phyloP scores from a whole-genome alignment of 2,329 filamentous ascomycete species.

The Orbilia quercus region DNA sequence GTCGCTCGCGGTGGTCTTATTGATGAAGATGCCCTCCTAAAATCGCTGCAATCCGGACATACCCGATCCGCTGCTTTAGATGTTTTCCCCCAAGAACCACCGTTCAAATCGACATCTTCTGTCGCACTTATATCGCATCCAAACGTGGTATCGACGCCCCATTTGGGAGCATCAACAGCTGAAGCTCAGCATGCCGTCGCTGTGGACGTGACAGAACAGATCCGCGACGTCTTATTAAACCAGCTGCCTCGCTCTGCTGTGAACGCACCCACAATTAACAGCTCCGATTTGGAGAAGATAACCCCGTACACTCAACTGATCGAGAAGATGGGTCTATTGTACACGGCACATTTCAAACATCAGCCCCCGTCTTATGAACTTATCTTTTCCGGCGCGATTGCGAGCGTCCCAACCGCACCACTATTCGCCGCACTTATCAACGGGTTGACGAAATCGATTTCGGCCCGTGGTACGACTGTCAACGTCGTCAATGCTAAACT shows the following conservation, averaged over 20 bases:
- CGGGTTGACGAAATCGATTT: slow-evolving; percentile 77
- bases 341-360: slow-evolving; percentile 77
- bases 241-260: slow-evolving; percentile 80
- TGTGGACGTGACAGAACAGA: slow-evolving; percentile 83
- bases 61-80: slow-evolving; percentile 83
- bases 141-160: slow-evolving; percentile 80
- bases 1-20: slow-evolving; percentile 83
- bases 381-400: slow-evolving; percentile 79
- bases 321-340: slow-evolving; percentile 81
- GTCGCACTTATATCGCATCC: slow-evolving; percentile 74
- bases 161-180: slow-evolving; percentile 81
- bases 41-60: slow-evolving; percentile 75
- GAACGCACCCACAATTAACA: slow-evolving; percentile 82
- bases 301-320: slow-evolving; percentile 80
- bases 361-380: slow-evolving; percentile 71
- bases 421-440: slow-evolving; percentile 83
- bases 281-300: slow-evolving; percentile 80
- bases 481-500: slow-evolving; percentile 85
- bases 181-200: slow-evolving; percentile 88
- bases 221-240: slow-evolving; percentile 77
- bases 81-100: slow-evolving; percentile 81
- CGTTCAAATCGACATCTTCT: slow-evolving; percentile 70
- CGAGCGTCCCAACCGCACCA: slow-evolving; percentile 77
- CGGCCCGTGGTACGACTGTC: slow-evolving; percentile 75
- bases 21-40: slow-evolving; percentile 78